These are phyloP conservation scores for Mortierella antarctica DNA, from an alignment of 192 early-diverging fungal species.

Conservation along the genomic window DNA sequence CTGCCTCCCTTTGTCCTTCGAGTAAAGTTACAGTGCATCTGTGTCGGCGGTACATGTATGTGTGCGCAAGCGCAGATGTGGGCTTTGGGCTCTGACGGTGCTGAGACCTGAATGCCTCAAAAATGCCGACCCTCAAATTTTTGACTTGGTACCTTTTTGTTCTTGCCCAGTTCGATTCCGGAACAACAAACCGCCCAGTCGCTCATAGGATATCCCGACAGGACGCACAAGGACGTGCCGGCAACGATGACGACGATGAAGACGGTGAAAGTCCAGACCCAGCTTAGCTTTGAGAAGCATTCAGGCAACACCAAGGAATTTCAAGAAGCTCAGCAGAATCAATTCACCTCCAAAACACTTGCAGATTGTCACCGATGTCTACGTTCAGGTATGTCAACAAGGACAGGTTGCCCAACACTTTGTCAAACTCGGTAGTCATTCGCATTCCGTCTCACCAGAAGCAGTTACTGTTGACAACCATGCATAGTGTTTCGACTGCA, in stretches of 20 bases:
- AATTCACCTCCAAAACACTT: not conserved
- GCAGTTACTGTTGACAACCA: not conserved
- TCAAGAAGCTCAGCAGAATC: slow-evolving; percentile 9
- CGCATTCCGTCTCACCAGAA: not conserved
- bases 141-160: too few species aligned
- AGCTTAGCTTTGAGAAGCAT: slow-evolving; percentile 35
- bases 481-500: slow-evolving; percentile 25
- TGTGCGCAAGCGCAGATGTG: too few species aligned
- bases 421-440: not conserved
- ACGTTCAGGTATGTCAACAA: slow-evolving; percentile 21
- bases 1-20: too few species aligned
- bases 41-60: too few species aligned
- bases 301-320: slow-evolving; percentile 25
- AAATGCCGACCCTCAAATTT: too few species aligned
- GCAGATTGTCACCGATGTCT: slow-evolving; percentile 18
- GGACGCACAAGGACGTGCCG: too few species aligned
- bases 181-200: too few species aligned
- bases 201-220: too few species aligned
- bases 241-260: not conserved
- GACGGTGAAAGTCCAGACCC: slow-evolving; percentile 18
- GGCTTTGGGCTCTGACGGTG: too few species aligned
- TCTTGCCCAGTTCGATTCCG: too few species aligned
- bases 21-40: too few species aligned
- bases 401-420: not conserved
- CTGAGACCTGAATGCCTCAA: too few species aligned